Conservation (phyloP, 169 alveolate species). For the Plasmodium vinckei region DNA sequence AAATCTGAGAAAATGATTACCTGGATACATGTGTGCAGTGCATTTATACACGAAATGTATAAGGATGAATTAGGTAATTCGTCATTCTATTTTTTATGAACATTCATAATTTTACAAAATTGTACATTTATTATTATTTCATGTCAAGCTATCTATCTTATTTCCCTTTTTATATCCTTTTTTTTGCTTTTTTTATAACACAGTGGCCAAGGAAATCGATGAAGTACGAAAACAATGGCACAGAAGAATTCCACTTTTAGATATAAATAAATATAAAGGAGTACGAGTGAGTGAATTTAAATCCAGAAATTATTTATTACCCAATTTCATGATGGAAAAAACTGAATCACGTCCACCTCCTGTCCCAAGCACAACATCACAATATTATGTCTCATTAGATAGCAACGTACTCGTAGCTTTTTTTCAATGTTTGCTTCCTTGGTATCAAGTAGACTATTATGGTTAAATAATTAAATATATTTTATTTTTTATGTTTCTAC, state of each 20-base stretch:
- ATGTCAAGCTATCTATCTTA: not conserved
- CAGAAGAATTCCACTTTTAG: slow-evolving; percentile 23
- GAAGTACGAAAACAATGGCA: slow-evolving; percentile 7
- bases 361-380: not conserved
- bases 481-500: not conserved
- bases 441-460: slow-evolving; percentile 72
- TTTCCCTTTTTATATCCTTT: not conserved
- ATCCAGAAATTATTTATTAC: slow-evolving; percentile 37
- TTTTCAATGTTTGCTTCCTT: slow-evolving; percentile 61
- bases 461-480: slow-evolving; percentile 35
- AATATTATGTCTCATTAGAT: slow-evolving; percentile 39
- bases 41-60: slow-evolving; percentile 38
- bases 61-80: slow-evolving; percentile 16
- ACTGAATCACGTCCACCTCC: slow-evolving; percentile 25
- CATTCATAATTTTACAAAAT: too few species aligned
- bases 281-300: slow-evolving; percentile 63
- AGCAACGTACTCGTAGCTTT: slow-evolving; percentile 50
- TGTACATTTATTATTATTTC: not conserved
- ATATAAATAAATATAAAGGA: slow-evolving; percentile 43
- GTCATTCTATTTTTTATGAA: too few species aligned
- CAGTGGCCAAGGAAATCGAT: slow-evolving; percentile 31
- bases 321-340: slow-evolving; percentile 65
- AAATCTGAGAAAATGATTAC: slow-evolving; percentile 57
- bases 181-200: not conserved
- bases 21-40: slow-evolving; percentile 68